Evolutionary conservation across 345 rosid species (phyloP).

Genomic region (Schrenkiella parvula): DNA sequence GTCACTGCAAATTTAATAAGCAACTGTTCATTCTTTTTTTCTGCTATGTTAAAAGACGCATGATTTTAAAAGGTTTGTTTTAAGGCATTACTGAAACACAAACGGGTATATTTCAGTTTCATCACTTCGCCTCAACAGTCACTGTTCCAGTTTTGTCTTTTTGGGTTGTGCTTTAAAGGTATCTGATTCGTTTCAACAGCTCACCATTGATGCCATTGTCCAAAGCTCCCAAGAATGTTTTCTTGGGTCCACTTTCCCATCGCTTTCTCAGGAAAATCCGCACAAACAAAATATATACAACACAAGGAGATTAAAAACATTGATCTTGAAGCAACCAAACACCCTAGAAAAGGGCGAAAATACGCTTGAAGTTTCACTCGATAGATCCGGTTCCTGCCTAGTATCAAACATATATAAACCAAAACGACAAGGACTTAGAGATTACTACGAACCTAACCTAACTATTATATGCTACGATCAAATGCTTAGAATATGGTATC

Average conservation of each 20-base stretch:
- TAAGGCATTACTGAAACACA: not conserved
- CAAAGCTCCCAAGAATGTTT: conserved; percentile 27
- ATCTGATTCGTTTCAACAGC: conserved; percentile 31
- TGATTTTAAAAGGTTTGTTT: not conserved
- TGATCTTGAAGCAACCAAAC: not conserved
- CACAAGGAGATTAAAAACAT: not conserved
- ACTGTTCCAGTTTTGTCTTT: conserved; percentile 17
- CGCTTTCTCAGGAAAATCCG: conserved; percentile 20
- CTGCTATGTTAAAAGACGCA: not conserved
- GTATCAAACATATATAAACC: conserved; percentile 10
- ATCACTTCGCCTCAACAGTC: conserved; percentile 17
- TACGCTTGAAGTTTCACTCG: not conserved
- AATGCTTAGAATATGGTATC: conserved; percentile 70
- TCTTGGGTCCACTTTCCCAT: conserved; percentile 29
- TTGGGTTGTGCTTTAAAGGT: conserved; percentile 22
- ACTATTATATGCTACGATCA: conserved; percentile 8
- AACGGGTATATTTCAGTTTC: not conserved
- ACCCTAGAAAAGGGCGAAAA: not conserved
- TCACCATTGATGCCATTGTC: conserved; percentile 34
- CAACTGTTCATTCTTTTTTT: not conserved
- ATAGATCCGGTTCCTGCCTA: not conserved
- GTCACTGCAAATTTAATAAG: too few relatives aligned
- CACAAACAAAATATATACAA: not conserved
- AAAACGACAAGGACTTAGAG: not conserved
- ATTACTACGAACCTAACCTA: conserved; percentile 12